phyloP scores from a whole-genome alignment of 495 filamentous ascomycete species.

The Neurospora sp. region DNA sequence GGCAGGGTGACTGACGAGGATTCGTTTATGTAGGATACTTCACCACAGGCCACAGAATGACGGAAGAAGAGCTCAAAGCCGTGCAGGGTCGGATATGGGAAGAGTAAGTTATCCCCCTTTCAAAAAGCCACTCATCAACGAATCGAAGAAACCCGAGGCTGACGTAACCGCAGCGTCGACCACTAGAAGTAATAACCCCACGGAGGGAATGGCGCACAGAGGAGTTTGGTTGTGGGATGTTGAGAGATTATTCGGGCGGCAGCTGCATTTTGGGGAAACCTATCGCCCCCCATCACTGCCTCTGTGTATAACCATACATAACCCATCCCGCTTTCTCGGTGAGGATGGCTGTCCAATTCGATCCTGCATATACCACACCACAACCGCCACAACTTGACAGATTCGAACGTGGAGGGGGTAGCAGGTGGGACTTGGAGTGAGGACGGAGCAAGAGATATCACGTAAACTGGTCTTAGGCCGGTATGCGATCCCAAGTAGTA shows the following conservation, averaged over 20 bases:
- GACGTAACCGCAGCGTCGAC: constrained; percentile 17
- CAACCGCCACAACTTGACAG: not conserved
- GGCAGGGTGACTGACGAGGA: constrained; percentile 6
- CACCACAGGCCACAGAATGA: constrained; percentile 87
- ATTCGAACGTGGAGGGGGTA: not conserved
- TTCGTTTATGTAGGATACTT: constrained; percentile 44
- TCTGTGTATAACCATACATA: not conserved
- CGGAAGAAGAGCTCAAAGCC: constrained; percentile 70
- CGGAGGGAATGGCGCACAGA: not conserved
- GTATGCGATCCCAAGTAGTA: not conserved
- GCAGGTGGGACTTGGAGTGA: not conserved
- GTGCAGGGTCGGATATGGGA: constrained; percentile 93
- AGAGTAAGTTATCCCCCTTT: constrained; percentile 42
- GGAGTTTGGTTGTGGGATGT: not conserved
- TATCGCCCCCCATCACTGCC: not conserved
- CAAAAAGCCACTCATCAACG: not conserved
- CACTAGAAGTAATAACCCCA: constrained; percentile 6
- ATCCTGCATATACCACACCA: not conserved
- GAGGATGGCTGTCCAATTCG: not conserved
- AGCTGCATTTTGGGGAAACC: not conserved
- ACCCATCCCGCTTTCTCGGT: not conserved
- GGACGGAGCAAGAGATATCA: not conserved
- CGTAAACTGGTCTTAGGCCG: not conserved
- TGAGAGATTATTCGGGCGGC: not conserved
- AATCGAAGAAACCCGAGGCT: constrained; percentile 12